These are phyloP conservation scores for Sordariomycetes sp. DNA, from an alignment of 2,329 filamentous ascomycete genomes.

Conservation along the genomic window DNA sequence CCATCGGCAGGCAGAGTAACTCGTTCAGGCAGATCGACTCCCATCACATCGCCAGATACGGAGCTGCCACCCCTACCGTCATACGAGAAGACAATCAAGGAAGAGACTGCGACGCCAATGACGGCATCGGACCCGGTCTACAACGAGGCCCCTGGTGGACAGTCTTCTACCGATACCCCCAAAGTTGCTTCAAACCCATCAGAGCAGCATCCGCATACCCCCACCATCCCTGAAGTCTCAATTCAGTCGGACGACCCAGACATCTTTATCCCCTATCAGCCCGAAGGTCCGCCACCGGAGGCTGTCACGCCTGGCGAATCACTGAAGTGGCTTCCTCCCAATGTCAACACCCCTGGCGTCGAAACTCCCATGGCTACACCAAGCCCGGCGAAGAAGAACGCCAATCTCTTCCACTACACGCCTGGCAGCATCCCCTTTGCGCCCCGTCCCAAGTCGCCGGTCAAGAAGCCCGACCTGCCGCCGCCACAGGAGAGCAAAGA, in stretches of 20 bases:
- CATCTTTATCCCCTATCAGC: constrained; percentile 45
- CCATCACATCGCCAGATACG: neutral
- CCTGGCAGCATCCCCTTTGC: constrained; percentile 42
- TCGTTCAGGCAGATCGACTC: neutral
- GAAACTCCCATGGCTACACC: constrained; percentile 21
- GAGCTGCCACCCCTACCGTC: too few species aligned
- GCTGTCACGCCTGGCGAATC: constrained; percentile 26
- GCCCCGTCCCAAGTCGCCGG: constrained; percentile 12
- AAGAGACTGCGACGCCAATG: neutral
- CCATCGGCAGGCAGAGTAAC: constrained; percentile 1
- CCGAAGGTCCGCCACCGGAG: constrained; percentile 33
- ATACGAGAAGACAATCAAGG: neutral
- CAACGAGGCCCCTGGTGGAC: neutral
- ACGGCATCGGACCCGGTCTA: neutral
- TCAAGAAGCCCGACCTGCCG: neutral
- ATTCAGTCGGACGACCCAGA: constrained; percentile 19
- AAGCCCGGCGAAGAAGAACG: constrained; percentile 23
- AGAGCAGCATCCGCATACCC: too few species aligned
- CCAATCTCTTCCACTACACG: constrained; percentile 25
- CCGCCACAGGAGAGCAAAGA: neutral
- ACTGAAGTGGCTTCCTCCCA: constrained; percentile 44
- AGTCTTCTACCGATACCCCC: too few species aligned
- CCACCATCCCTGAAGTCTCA: constrained; percentile 11
- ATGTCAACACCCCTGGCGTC: constrained; percentile 22
- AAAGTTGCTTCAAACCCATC: too few species aligned